These are phyloP conservation scores for Cryptococcus sp. DNA, from an alignment of 1,284 basidiomycete species.

Conservation along the genomic window DNA sequence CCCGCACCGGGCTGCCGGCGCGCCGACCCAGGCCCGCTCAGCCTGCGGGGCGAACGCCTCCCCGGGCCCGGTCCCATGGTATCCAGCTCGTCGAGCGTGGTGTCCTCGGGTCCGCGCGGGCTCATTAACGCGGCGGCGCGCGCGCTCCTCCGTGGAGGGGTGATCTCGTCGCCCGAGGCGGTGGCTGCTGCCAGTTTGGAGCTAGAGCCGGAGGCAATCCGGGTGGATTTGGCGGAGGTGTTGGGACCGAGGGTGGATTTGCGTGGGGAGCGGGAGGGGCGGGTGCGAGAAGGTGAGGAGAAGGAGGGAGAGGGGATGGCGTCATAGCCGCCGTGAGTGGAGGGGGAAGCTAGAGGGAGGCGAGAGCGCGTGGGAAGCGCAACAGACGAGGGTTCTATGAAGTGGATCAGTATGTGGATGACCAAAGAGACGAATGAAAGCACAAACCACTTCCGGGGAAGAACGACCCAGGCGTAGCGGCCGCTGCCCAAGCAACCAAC, in stretches of 20 bases:
- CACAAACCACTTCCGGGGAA: constrained; percentile 14
- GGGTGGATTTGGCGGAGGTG: background rate
- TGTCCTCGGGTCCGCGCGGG: constrained; percentile 11
- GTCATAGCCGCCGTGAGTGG: constrained; percentile 19
- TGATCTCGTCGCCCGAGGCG: background rate
- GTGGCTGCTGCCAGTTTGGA: background rate
- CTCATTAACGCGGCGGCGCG: background rate
- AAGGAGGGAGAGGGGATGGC: constrained; percentile 22
- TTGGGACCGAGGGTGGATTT: constrained; percentile 6
- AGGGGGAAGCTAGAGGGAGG: constrained; percentile 20
- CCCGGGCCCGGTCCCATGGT: constrained; percentile 9
- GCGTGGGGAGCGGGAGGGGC: constrained; percentile 10
- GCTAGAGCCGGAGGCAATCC: background rate
- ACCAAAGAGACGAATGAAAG: background rate
- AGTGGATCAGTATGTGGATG: constrained; percentile 4
- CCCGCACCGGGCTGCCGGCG: too few relatives aligned
- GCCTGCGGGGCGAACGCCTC: background rate
- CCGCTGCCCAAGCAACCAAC: background rate
- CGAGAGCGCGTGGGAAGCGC: constrained; percentile 18
- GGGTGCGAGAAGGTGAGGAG: background rate
- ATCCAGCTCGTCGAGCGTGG: constrained; percentile 29
- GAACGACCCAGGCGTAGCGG: constrained; percentile 5
- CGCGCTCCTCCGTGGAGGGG: background rate
- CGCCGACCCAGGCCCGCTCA: too few relatives aligned
- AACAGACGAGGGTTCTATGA: constrained; percentile 29